Evolutionary conservation across 495 filamentous ascomycete genomes (phyloP).

Genomic region (Daldinia vernicosa): DNA sequence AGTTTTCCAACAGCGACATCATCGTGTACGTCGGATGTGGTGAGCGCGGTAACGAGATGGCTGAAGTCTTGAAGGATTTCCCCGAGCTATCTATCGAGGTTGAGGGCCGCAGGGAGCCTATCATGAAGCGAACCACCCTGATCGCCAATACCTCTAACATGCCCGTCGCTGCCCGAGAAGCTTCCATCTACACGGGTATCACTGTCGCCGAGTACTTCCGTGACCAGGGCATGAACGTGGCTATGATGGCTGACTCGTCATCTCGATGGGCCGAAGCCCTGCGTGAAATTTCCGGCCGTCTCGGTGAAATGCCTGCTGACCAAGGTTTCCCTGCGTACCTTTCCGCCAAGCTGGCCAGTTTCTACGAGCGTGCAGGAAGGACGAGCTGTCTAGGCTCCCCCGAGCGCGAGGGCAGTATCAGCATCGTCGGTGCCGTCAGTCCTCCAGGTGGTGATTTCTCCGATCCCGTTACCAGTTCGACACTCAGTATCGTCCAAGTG

Average conservation of each 20-base stretch:
- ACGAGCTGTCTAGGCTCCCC: conserved; percentile 87
- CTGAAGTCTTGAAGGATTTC: conserved; percentile 99
- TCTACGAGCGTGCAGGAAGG: conserved; percentile 98
- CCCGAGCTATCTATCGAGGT: conserved; percentile 92
- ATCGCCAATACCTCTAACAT: conserved; percentile 99
- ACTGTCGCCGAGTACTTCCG: conserved; percentile 98
- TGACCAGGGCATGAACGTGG: conserved; percentile 96
- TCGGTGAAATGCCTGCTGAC: conserved; percentile 99
- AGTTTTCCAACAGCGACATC: conserved; percentile 99
- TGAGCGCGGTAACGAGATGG: conserved; percentile 99
- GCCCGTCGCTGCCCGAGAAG: conserved; percentile 98
- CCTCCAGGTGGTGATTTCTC: conserved; percentile 99
- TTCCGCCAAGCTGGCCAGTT: conserved; percentile 94
- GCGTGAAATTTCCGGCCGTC: conserved; percentile 97
- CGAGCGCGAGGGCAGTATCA: conserved; percentile 87
- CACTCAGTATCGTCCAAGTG: conserved; percentile 97
- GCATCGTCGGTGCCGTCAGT: conserved; percentile 97
- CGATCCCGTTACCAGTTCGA: conserved; percentile 94
- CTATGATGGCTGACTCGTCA: conserved; percentile 99
- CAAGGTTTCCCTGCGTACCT: conserved; percentile 99
- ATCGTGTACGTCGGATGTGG: conserved; percentile 99
- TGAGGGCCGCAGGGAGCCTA: conserved; percentile 91
- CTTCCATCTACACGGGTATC: conserved; percentile 99
- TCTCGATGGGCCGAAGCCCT: conserved; percentile 99
- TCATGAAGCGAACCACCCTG: conserved; percentile 99